phyloP scores from a whole-genome alignment of 140 eudicot genomes.

The Erigeron philadelphicus region DNA sequence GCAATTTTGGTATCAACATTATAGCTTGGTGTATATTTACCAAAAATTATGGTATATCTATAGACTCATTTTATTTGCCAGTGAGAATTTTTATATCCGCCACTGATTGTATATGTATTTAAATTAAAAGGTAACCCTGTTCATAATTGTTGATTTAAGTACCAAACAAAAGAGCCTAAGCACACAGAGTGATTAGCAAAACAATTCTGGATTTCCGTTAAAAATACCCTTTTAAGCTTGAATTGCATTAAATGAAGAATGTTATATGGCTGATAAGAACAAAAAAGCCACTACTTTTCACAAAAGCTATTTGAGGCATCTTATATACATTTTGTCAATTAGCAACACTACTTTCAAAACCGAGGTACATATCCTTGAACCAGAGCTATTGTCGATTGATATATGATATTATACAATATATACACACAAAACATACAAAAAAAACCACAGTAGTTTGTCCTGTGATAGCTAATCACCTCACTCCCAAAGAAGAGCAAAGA shows the following conservation, averaged over 20 bases:
- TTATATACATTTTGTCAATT: constrained; percentile 26
- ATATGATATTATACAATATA: constrained; percentile 9
- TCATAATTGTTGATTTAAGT: too few relatives aligned
- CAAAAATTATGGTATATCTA: too few relatives aligned
- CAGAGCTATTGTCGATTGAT: constrained; percentile 16
- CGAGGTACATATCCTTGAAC: constrained; percentile 19
- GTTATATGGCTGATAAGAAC: background rate
- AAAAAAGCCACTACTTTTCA: background rate
- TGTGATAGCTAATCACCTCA: constrained; percentile 27
- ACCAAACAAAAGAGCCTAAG: background rate
- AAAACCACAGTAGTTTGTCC: constrained; percentile 10
- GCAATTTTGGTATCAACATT: too few relatives aligned
- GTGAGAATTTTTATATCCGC: too few relatives aligned
- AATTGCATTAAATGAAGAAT: background rate
- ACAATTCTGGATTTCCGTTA: too few relatives aligned
- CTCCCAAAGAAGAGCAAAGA: constrained; percentile 45
- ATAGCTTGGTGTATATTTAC: too few relatives aligned
- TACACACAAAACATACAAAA: constrained; percentile 6
- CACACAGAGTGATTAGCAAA: too few relatives aligned
- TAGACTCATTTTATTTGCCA: too few relatives aligned
- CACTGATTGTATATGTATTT: too few relatives aligned
- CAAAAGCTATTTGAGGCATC: constrained; percentile 14
- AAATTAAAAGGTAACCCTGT: too few relatives aligned
- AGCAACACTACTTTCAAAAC: constrained; percentile 16
- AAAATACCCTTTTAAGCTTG: background rate